These are phyloP conservation scores for Psilocybe cubensis DNA, from an alignment of 768 basidiomycete genomes.

Conservation along the genomic window DNA sequence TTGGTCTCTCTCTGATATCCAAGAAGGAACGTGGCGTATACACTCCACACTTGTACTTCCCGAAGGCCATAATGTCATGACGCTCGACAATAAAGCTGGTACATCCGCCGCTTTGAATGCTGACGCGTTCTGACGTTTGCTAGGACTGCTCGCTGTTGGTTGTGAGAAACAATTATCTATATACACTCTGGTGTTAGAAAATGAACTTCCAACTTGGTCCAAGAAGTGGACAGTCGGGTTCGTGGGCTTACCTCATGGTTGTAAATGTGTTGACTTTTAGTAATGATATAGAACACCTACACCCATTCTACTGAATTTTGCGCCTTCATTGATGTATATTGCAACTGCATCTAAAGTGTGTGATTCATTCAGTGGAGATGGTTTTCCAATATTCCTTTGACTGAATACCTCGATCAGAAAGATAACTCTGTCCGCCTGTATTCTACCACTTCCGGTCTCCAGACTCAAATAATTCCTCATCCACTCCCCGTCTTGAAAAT, in stretches of 20 bases:
- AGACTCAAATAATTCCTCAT: slow-evolving; percentile 71
- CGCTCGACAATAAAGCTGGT: slow-evolving; percentile 81
- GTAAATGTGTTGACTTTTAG: slow-evolving; percentile 2
- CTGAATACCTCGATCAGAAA: slow-evolving; percentile 38
- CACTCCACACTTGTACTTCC: slow-evolving; percentile 81
- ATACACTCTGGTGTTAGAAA: slow-evolving; percentile 77
- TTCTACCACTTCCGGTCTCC: slow-evolving; percentile 72
- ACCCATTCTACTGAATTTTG: slow-evolving; percentile 60
- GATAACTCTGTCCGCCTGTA: slow-evolving; percentile 66
- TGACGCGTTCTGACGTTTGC: slow-evolving; percentile 21
- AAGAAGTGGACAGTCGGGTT: slow-evolving; percentile 76
- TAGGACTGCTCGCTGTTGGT: slow-evolving; percentile 79
- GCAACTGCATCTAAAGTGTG: slow-evolving; percentile 64
- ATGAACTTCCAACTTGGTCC: slow-evolving; percentile 84
- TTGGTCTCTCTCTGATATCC: slow-evolving; percentile 76
- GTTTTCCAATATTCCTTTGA: not conserved
- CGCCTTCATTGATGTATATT: slow-evolving; percentile 79
- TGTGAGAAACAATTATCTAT: slow-evolving; percentile 63
- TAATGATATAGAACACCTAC: slow-evolving; percentile 38
- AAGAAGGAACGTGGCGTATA: slow-evolving; percentile 70
- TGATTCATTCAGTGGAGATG: slow-evolving; percentile 2
- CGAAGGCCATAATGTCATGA: slow-evolving; percentile 53
- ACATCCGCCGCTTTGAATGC: slow-evolving; percentile 15
- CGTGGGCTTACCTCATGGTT: slow-evolving; percentile 16
- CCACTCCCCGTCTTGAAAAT: slow-evolving; percentile 73